Percentiles rank a stretch among this genome's conserved stretches.
These are phyloP conservation scores for Diaporthe sp. DNA, from an alignment of 2,329 filamentous ascomycete species.

Conservation along the genomic window DNA sequence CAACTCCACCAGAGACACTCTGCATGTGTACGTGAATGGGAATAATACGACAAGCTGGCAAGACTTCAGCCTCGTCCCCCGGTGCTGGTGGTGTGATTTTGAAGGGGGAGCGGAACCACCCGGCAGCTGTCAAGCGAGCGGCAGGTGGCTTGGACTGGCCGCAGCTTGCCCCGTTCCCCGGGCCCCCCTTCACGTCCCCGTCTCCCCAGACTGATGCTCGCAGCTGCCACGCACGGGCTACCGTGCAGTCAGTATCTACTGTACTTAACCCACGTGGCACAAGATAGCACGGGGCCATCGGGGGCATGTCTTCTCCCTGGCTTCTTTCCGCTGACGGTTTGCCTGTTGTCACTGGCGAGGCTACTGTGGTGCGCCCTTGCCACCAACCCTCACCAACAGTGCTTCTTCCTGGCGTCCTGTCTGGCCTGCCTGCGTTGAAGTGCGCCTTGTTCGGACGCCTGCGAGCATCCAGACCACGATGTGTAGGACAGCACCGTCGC, in stretches of 20 bases:
- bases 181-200: not conserved
- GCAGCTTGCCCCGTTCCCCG: conserved; percentile 11
- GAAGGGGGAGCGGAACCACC: conserved; percentile 22
- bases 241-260: not conserved
- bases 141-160: conserved; percentile 14
- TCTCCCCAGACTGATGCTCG: not conserved
- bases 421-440: not conserved
- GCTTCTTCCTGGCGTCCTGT: not conserved
- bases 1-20: not conserved
- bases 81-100: not conserved
- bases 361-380: not conserved
- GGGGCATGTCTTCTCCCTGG: not conserved
- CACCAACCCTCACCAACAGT: not conserved
- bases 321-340: not conserved
- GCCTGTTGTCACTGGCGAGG: not conserved
- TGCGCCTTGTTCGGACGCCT: not conserved
- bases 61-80: conserved; percentile 14
- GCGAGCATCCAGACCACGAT: not conserved
- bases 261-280: conserved; percentile 16
- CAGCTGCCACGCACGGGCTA: conserved; percentile 20
- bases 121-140: conserved; percentile 27
- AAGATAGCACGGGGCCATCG: not conserved
- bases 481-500: not conserved
- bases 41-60: not conserved
- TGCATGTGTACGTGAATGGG: not conserved